Evolutionary conservation across 352 stramenopile genomes (phyloP), one percentile per base, ranked within the genome.

Genomic region (Phytophthora sp.): DNA sequence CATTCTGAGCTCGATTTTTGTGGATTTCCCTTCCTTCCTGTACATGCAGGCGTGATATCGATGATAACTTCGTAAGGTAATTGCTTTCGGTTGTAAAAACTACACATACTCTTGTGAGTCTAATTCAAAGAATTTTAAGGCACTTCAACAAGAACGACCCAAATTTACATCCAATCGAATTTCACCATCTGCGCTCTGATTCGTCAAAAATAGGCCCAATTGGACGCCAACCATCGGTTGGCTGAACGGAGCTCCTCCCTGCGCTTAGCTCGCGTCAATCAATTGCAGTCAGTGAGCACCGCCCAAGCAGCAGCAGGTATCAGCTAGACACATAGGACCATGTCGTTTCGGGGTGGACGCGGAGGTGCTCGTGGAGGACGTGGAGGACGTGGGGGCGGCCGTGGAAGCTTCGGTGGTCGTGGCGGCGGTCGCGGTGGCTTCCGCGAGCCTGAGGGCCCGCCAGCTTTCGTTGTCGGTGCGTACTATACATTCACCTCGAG

Each of bases 391-490:
- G 65, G 78, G 69, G 69, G 78, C 49, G 70, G 73, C 16, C 52
- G 52, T 33, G 36, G 36, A n/a, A 21, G 39, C 20, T 46, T 46
- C 6, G 38, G 52, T 59, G 67, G 81, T 24, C 66, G 77, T 38
- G 74, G 74, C 42, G 75, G 77, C 12, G 71, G 82, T 39, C 60
- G 66, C 38, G 66, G 78, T 38, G 73, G 72, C 27, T 71, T 69
- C 52, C 83, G 83, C 38, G 80, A 92, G 56, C 70, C 75, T 1
- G 86, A 94, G 69, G 86, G 86, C 18, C 86, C 86, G 7, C 86
- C 86, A 36, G 69, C 83, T 50, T 89, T 77, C 27, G 86, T 94
- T 41, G 82, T 92, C 23, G 83, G 83, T 92, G 39, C 39, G 83
- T 79, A 2, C 6, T 13, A 57, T 23, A 35, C 5, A 13, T 29